These are phyloP conservation scores for Termitomyces sp. DNA, from an alignment of 768 basidiomycete genomes.

Conservation along the genomic window DNA sequence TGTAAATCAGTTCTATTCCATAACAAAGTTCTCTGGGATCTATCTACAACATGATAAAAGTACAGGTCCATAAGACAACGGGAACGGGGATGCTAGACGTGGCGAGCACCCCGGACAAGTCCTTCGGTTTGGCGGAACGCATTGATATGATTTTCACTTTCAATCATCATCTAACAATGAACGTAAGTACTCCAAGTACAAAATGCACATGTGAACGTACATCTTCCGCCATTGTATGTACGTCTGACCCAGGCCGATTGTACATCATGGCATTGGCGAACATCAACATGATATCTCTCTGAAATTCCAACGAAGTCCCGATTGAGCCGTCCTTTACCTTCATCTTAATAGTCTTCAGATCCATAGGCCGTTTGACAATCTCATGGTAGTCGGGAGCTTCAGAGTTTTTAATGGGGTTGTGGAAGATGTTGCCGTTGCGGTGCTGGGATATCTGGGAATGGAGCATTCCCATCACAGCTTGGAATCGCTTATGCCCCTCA, in stretches of 20 bases:
- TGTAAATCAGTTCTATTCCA: neutral
- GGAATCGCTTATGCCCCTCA: constrained; percentile 63
- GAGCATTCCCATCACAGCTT: constrained; percentile 75
- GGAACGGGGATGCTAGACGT: constrained; percentile 14
- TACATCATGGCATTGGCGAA: constrained; percentile 99
- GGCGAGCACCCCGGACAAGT: constrained; percentile 40
- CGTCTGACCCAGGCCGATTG: constrained; percentile 80
- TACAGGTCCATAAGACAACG: neutral
- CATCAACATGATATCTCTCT: constrained; percentile 88
- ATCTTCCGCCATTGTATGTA: constrained; percentile 89
- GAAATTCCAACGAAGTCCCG: constrained; percentile 77
- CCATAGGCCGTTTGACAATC: constrained; percentile 92
- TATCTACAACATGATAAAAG: neutral
- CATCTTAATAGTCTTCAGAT: constrained; percentile 89
- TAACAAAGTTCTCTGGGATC: neutral
- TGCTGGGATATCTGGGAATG: constrained; percentile 81
- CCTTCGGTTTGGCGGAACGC: constrained; percentile 76
- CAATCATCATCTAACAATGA: constrained; percentile 61
- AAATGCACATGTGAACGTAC: constrained; percentile 38
- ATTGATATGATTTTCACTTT: constrained; percentile 61
- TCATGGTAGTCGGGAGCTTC: constrained; percentile 92
- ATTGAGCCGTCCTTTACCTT: constrained; percentile 81
- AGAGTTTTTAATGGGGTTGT: constrained; percentile 80
- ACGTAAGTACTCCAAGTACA: neutral
- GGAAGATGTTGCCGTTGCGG: constrained; percentile 85